Base-by-base conservation (phyloP, 331 rosid genomes). In the Dryas integrifolia region DNA sequence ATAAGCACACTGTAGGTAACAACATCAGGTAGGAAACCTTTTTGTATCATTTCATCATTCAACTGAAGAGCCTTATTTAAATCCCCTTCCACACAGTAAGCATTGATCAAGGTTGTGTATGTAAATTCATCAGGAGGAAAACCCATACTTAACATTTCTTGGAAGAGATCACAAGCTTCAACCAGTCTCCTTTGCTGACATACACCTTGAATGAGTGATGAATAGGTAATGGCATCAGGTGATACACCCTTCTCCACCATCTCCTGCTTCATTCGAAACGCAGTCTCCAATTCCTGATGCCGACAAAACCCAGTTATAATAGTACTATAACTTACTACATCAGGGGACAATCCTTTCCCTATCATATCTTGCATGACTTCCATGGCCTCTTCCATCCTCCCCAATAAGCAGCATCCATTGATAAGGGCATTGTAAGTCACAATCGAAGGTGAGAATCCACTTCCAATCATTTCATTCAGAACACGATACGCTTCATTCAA, bases 1-100 rank as follows among this genome's bases (percentile, higher is more conserved):
- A 91, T 93, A 72, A 93, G 98, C 51, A 93, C 97, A 75, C 90
- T 93, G 68, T 93, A 91, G 43, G 97, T 93, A 52, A 93, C 95
- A 9, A 76, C 83, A 84, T 93, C 98, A 30, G 96, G 97, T 72
- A 86, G 75, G 70, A 87, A 84, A 1, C 96, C 98, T 69, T 86
- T 93, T 45, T 45, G 67, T 64, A 89, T 82, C 97, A 93, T 93
- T 79, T 91, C 98, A 48, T 89, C 82, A 10, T 89, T 93, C 79
- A 93, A 81, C 67, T 61, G 63, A 67, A 93, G 83, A 64, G 98
- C 98, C 85, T 79, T 78, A 44, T 83, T 79, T 71, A 89, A 67
- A 70, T 91, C 95, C 50, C 92, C 98, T 79, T 89, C 92, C 35
- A 69, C 75, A 61, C 96, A 87, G 71, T 89, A 85, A 73, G 90